Evolutionary conservation across 345 rosid genomes (phyloP).

Genomic region (Lepidium aucheri): DNA sequence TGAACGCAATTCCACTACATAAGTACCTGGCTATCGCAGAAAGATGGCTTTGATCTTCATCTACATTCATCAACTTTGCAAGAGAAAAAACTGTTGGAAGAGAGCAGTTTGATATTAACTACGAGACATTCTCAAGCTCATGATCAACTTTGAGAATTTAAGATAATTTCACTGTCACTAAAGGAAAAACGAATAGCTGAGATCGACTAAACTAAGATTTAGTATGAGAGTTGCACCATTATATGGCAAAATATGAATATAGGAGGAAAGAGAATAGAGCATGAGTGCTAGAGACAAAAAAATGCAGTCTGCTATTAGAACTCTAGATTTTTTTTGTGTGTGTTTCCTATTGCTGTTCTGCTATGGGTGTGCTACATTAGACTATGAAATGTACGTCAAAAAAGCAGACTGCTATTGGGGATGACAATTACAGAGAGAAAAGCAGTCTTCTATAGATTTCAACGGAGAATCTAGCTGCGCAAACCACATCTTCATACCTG

Average conservation of each 20-base stretch:
- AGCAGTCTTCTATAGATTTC: neutral
- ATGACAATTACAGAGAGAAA: neutral
- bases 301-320: neutral
- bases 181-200: neutral
- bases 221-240: neutral
- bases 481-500: neutral
- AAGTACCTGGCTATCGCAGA: constrained; percentile 93
- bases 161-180: neutral
- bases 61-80: constrained; percentile 91
- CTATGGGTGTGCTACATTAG: neutral
- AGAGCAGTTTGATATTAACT: neutral
- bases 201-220: neutral
- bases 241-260: neutral
- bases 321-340: neutral
- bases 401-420: too few species aligned
- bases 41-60: constrained; percentile 79
- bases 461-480: neutral
- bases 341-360: neutral
- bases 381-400: neutral
- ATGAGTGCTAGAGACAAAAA: neutral
- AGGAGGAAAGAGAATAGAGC: neutral
- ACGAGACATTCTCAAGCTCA: neutral
- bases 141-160: neutral
- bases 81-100: constrained; percentile 68
- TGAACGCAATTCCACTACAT: neutral